Percentiles rank a stretch among this genome's conserved stretches.
Conservation (phyloP, 495 filamentous ascomycete genomes). For the Aspergillus homomorphus region DNA sequence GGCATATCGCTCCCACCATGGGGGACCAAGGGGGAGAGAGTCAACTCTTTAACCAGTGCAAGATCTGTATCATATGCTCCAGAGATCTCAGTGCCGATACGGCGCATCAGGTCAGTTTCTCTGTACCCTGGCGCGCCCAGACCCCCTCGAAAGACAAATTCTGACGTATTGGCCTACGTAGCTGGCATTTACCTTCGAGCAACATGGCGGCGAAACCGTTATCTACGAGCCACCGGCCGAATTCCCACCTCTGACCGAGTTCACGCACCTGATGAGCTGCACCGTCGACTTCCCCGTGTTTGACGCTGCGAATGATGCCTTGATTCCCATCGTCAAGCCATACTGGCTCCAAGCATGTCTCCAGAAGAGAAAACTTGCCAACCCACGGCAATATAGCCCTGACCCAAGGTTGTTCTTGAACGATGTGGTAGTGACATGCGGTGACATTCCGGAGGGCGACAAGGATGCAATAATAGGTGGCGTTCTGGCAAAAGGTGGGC, state of each 20-base stretch:
- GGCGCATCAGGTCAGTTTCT: constrained; percentile 37
- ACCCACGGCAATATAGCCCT: constrained; percentile 79
- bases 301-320: constrained; percentile 59
- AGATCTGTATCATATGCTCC: constrained; percentile 39
- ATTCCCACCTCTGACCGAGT: constrained; percentile 52
- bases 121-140: background rate
- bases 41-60: constrained; percentile 44
- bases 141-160: background rate
- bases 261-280: constrained; percentile 80
- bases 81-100: constrained; percentile 49
- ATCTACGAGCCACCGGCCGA: constrained; percentile 43
- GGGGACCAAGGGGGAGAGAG: constrained; percentile 25
- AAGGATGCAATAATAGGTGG: constrained; percentile 90
- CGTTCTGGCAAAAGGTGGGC: constrained; percentile 83
- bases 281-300: constrained; percentile 89
- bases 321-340: constrained; percentile 82
- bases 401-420: constrained; percentile 90
- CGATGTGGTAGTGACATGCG: constrained; percentile 70
- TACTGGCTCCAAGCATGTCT: constrained; percentile 74
- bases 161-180: constrained; percentile 15
- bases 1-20: constrained; percentile 27
- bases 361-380: constrained; percentile 64
- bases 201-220: constrained; percentile 53
- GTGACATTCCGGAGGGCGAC: constrained; percentile 81
- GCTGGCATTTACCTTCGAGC: constrained; percentile 39